These are phyloP conservation scores for Jaltomata sinuosa DNA, from an alignment of 257 asterid genomes.

Conservation along the genomic window DNA sequence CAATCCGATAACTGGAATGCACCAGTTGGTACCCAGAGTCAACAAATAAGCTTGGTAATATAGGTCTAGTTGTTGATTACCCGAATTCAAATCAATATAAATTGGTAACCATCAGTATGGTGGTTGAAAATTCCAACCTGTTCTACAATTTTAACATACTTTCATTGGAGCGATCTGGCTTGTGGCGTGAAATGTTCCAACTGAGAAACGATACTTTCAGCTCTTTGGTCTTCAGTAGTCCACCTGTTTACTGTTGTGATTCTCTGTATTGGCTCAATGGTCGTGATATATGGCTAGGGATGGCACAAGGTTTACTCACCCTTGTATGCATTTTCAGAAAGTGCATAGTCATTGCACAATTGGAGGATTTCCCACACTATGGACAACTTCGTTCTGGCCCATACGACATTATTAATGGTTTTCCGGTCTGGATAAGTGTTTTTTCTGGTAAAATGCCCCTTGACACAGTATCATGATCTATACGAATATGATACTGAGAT, in stretches of 20 bases:
- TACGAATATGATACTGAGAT: no score
- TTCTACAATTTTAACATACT: background rate
- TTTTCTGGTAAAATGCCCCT: background rate
- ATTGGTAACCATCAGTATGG: background rate
- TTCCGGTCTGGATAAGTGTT: background rate
- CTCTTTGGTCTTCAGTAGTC: background rate
- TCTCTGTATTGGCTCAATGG: background rate
- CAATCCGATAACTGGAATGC: background rate
- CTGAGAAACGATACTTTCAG: background rate
- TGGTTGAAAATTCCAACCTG: background rate
- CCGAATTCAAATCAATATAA: background rate
- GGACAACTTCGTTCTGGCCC: background rate
- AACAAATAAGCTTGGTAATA: background rate
- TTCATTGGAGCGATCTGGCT: background rate
- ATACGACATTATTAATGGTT: background rate
- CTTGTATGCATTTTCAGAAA: background rate
- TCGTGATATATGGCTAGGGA: background rate
- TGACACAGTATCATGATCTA: no score
- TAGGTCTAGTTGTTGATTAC: background rate
- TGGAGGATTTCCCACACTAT: background rate
- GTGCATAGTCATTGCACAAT: background rate
- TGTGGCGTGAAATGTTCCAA: background rate
- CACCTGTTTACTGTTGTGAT: background rate
- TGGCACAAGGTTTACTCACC: background rate
- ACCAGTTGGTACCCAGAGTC: background rate